Percentiles rank a stretch among this genome's conserved stretches.
These are phyloP conservation scores for Tarenaya hassleriana DNA, from an alignment of 345 rosid species.

Conservation along the genomic window DNA sequence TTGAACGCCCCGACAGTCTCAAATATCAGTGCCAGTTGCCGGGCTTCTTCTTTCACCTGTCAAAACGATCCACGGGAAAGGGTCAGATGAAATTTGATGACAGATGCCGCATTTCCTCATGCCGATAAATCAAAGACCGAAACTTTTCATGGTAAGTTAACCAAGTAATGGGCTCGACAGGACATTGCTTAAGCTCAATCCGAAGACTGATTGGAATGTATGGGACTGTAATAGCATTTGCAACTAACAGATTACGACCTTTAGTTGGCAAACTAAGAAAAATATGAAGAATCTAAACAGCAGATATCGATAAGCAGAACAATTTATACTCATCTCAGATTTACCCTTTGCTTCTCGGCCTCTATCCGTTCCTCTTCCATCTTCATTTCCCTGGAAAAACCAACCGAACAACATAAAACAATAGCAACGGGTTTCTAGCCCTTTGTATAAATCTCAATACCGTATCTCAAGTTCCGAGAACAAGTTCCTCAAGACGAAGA, in stretches of 20 bases:
- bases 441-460: too few relatives aligned
- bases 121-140: slow-evolving; percentile 9
- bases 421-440: too few relatives aligned
- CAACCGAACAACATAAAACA: not conserved
- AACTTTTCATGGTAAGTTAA: slow-evolving; percentile 5
- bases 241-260: not conserved
- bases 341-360: slow-evolving; percentile 92
- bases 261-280: not conserved
- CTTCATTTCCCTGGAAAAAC: slow-evolving; percentile 56
- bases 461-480: too few relatives aligned
- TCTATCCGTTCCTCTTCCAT: slow-evolving; percentile 83
- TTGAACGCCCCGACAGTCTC: slow-evolving; percentile 92
- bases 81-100: not conserved
- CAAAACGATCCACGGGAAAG: slow-evolving; percentile 5
- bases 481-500: too few relatives aligned
- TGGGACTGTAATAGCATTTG: not conserved
- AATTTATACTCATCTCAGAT: slow-evolving; percentile 8
- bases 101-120: not conserved
- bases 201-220: too few relatives aligned
- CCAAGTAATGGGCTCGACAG: too few relatives aligned
- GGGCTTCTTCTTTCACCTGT: slow-evolving; percentile 94
- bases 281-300: not conserved
- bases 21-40: slow-evolving; percentile 68
- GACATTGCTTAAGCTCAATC: too few relatives aligned
- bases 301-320: not conserved